These are phyloP conservation scores for Aquilaria sinensis DNA, from an alignment of 345 rosid genomes.

Conservation along the genomic window DNA sequence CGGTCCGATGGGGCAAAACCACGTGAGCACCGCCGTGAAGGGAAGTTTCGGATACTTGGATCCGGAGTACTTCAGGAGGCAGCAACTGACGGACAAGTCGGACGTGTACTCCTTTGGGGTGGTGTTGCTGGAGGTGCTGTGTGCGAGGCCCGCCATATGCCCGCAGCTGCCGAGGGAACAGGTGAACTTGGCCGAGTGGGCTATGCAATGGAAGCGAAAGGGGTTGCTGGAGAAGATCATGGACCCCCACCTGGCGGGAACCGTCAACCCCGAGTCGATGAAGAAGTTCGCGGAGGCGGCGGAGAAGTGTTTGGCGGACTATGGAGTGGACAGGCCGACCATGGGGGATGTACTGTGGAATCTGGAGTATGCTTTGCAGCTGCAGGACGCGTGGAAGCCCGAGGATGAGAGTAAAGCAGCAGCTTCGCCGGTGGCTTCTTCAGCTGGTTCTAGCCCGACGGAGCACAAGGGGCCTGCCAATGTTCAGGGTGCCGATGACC, in stretches of 20 bases:
- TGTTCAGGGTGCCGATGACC: constrained; percentile 23
- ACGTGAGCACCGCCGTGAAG: constrained; percentile 33
- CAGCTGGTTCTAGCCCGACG: neutral
- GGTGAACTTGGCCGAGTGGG: constrained; percentile 71
- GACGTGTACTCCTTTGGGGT: constrained; percentile 73
- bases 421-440: too few species aligned
- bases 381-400: constrained; percentile 21
- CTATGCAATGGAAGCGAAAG: constrained; percentile 43
- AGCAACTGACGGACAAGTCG: constrained; percentile 56
- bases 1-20: neutral
- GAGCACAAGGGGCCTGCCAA: too few species aligned
- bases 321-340: constrained; percentile 53
- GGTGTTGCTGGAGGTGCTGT: constrained; percentile 50
- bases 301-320: constrained; percentile 50
- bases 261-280: constrained; percentile 51
- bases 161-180: constrained; percentile 62
- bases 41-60: constrained; percentile 61
- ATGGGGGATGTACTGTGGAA: constrained; percentile 71
- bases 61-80: constrained; percentile 64
- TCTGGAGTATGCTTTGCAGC: constrained; percentile 29
- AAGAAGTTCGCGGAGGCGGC: constrained; percentile 55
- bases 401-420: constrained; percentile 27
- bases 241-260: constrained; percentile 42
- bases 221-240: constrained; percentile 42
- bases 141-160: constrained; percentile 63